Conservation (phyloP, 2,329 filamentous ascomycete species). For the Stachybotrys echinatus region DNA sequence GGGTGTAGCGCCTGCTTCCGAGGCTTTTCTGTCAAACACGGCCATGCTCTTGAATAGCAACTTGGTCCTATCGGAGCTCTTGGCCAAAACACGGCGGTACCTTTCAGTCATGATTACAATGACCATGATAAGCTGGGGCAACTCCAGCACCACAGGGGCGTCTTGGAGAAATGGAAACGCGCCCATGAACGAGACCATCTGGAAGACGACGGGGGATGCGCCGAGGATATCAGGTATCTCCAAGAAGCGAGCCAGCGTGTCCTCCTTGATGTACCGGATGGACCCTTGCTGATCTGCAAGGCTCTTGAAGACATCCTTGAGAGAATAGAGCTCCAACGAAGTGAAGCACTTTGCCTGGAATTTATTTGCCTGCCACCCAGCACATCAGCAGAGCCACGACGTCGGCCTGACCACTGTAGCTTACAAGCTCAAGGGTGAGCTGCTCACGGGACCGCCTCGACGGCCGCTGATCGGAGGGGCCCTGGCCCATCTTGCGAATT, state of each 20-base stretch:
- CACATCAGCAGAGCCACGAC: constrained; percentile 6
- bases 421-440: constrained; percentile 46
- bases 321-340: constrained; percentile 65
- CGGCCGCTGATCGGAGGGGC: constrained; percentile 39
- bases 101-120: constrained; percentile 68
- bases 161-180: constrained; percentile 69
- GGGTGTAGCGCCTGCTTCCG: constrained; percentile 11
- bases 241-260: constrained; percentile 66
- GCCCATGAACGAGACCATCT: constrained; percentile 65
- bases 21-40: constrained; percentile 59
- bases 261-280: constrained; percentile 61
- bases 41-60: constrained; percentile 68
- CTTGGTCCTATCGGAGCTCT: constrained; percentile 54
- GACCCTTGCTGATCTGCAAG: constrained; percentile 61
- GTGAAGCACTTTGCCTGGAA: constrained; percentile 69
- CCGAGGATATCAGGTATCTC: constrained; percentile 66
- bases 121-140: constrained; percentile 67
- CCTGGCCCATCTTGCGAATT: constrained; percentile 42
- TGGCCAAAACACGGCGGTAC: constrained; percentile 57
- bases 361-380: constrained; percentile 42
- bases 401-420: constrained; percentile 10
- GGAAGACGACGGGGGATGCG: constrained; percentile 64
- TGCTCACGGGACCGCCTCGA: constrained; percentile 44
- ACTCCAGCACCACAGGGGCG: constrained; percentile 63
- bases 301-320: constrained; percentile 67